phyloP scores from a whole-genome alignment of 345 rosid genomes.

The Salix caprea region DNA sequence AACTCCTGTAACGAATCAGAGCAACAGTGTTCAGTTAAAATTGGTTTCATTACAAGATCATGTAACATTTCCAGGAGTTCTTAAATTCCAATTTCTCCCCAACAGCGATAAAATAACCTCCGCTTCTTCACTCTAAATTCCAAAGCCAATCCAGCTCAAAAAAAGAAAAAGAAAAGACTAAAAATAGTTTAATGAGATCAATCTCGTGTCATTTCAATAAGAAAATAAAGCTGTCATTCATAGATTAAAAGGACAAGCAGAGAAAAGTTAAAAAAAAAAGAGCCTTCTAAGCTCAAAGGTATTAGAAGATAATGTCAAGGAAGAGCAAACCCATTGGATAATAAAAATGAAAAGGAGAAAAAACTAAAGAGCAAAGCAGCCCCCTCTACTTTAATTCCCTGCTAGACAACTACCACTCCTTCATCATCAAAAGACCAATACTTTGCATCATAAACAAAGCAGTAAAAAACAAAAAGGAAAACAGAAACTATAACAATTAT shows the following conservation, averaged over 20 bases:
- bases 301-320: slow-evolving; percentile 13
- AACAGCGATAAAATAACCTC: not conserved
- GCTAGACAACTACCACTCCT: not conserved
- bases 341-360: slow-evolving; percentile 9
- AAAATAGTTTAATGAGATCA: not conserved
- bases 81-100: not conserved
- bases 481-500: slow-evolving; percentile 11
- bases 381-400: slow-evolving; percentile 19
- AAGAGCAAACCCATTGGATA: not conserved
- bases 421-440: not conserved
- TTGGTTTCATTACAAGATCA: not conserved
- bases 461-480: not conserved
- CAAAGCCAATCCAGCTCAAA: not conserved
- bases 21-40: not conserved
- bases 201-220: not conserved
- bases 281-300: not conserved
- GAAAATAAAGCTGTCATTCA: not conserved
- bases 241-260: not conserved
- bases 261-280: not conserved
- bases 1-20: not conserved
- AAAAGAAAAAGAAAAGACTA: not conserved
- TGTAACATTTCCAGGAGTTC: not conserved
- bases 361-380: slow-evolving; percentile 27
- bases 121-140: not conserved
- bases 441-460: not conserved